A percentile compares a stretch with the other conserved stretches of the same genome.
phyloP scores from a whole-genome alignment of 2,329 filamentous ascomycete species.

The Fusarium fracticaudum region DNA sequence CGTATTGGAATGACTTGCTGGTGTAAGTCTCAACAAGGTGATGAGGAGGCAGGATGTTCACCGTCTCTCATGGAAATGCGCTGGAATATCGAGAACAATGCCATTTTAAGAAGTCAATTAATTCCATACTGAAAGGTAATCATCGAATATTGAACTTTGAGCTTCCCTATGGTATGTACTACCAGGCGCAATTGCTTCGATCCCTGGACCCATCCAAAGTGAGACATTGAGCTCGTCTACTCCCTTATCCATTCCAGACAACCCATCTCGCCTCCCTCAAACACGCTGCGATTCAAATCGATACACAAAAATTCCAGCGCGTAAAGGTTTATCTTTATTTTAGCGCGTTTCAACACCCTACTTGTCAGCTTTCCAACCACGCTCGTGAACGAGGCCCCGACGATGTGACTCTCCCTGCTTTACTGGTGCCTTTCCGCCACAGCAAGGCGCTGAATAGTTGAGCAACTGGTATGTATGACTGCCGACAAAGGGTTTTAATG shows the following conservation, averaged over 20 bases:
- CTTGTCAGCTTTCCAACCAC: not conserved
- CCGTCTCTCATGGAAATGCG: not conserved
- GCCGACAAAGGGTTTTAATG: not conserved
- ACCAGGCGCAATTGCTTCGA: not conserved
- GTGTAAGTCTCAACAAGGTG: no score
- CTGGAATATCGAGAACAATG: no score
- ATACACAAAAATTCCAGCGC: conserved; percentile 1
- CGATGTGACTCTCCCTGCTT: conserved; percentile 15
- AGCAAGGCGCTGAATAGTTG: not conserved
- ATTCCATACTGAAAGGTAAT: not conserved
- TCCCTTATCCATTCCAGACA: conserved; percentile 31
- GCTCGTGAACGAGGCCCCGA: not conserved
- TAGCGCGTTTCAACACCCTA: conserved; percentile 3
- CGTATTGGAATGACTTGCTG: not conserved
- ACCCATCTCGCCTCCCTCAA: conserved; percentile 18
- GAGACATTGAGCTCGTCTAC: conserved; percentile 29
- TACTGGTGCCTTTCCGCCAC: conserved; percentile 1
- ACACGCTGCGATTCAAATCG: not conserved
- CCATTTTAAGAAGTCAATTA: not conserved
- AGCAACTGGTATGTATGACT: conserved; percentile 1
- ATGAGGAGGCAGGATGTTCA: not conserved
- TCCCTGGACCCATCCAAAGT: not conserved
- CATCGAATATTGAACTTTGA: rapidly evolving
- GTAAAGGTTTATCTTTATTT: not conserved
- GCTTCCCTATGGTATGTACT: rapidly evolving